These are phyloP conservation scores for Colletotrichum theobromicola DNA, from an alignment of 2,329 filamentous ascomycete genomes.

Conservation along the genomic window DNA sequence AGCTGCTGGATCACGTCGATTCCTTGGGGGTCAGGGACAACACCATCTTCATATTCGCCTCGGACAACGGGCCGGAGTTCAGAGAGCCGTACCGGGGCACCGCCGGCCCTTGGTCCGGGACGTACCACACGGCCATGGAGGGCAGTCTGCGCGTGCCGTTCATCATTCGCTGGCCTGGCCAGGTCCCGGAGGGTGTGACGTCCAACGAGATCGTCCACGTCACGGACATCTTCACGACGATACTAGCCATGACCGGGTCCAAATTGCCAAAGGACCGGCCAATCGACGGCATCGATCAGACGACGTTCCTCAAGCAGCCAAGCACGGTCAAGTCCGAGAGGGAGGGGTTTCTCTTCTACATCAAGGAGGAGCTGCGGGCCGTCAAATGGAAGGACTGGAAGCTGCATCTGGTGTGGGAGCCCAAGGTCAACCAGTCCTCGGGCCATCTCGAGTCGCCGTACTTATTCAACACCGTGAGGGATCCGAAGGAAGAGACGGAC, in stretches of 20 bases:
- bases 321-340: slow-evolving; percentile 20
- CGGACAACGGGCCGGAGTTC: slow-evolving; percentile 40
- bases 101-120: slow-evolving; percentile 37
- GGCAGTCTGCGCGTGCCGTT: slow-evolving; percentile 38
- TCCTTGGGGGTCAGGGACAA: slow-evolving; percentile 30
- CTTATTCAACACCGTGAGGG: slow-evolving; percentile 33
- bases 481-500: slow-evolving; percentile 38
- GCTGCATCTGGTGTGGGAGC: slow-evolving; percentile 37
- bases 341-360: slow-evolving; percentile 36
- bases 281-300: slow-evolving; percentile 35
- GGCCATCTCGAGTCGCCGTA: slow-evolving; percentile 37
- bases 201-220: slow-evolving; percentile 38
- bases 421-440: slow-evolving; percentile 35
- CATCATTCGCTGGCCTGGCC: slow-evolving; percentile 38
- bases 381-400: slow-evolving; percentile 42
- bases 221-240: slow-evolving; percentile 35
- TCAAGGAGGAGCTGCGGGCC: slow-evolving; percentile 37
- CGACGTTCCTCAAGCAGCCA: slow-evolving; percentile 29
- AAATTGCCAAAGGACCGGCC: slow-evolving; percentile 29
- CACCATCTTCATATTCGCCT: slow-evolving; percentile 38
- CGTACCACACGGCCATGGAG: slow-evolving; percentile 41
- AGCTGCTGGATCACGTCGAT: slow-evolving; percentile 36
- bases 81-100: slow-evolving; percentile 34
- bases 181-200: slow-evolving; percentile 27
- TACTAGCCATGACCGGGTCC: slow-evolving; percentile 29